A percentile compares a stretch with the other conserved stretches of the same genome.
Evolutionary conservation across 179 eudicot genomes (phyloP).

Genomic region (Silene vulgaris): DNA sequence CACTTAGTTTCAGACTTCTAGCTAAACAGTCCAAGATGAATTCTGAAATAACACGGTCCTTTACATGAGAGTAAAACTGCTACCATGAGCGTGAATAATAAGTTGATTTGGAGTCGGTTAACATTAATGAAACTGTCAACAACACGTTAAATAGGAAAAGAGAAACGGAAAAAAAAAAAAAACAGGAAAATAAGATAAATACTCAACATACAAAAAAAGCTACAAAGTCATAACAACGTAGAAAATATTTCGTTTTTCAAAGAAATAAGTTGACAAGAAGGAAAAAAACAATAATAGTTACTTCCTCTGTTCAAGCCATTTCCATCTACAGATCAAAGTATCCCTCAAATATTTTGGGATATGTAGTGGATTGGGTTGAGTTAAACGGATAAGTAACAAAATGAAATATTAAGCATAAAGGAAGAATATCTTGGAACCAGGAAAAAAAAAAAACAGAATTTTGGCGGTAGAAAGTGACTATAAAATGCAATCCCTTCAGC

Average conservation of each 20-base stretch:
- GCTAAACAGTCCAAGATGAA: background rate
- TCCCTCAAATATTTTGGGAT: too few relatives aligned
- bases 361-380: too few relatives aligned
- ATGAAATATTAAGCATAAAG: background rate
- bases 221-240: background rate
- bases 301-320: too few relatives aligned
- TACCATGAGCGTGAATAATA: background rate
- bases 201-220: background rate
- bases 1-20: slow-evolving; percentile 7
- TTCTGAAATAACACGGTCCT: background rate
- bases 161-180: background rate
- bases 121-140: background rate
- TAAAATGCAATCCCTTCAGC: background rate
- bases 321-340: too few relatives aligned
- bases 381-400: too few relatives aligned
- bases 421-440: background rate
- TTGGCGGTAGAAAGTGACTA: background rate
- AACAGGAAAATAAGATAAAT: background rate
- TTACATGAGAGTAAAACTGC: background rate
- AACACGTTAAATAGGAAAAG: background rate
- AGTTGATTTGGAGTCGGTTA: background rate
- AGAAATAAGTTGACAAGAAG: too few relatives aligned
- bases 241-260: too few relatives aligned
- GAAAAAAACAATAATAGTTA: too few relatives aligned
- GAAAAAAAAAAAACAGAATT: too few relatives aligned